Conservation (phyloP, 73 alveolate genomes). For the Symbiodinium natans region DNA sequence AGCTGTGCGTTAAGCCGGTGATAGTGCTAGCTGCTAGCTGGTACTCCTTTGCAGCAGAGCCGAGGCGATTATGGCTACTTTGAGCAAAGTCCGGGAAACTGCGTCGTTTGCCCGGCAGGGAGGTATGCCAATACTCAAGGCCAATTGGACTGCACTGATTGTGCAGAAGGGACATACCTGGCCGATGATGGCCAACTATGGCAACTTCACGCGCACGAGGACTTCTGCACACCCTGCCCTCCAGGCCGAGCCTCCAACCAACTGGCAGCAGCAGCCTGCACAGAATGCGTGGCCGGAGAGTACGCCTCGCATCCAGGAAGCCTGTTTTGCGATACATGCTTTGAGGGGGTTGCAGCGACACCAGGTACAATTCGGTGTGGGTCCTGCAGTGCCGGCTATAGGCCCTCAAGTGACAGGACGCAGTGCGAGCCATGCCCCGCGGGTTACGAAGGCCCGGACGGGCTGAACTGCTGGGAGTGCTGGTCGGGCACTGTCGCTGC, state of each 20-base stretch:
- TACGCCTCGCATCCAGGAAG: background rate
- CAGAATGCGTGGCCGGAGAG: conserved; percentile 5
- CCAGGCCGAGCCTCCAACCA: conserved; percentile 6
- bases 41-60: too few species aligned
- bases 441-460: conserved; percentile 15
- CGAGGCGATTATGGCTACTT: conserved; percentile 17
- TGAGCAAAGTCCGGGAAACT: conserved; percentile 1
- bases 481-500: background rate
- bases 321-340: background rate
- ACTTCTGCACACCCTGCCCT: conserved; percentile 30
- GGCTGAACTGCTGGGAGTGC: conserved; percentile 27
- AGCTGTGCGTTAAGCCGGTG: too few species aligned
- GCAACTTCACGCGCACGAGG: background rate
- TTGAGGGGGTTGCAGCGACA: background rate
- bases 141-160: background rate
- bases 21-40: too few species aligned
- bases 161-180: conserved; percentile 40
- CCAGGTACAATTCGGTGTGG: background rate
- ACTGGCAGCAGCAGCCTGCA: background rate
- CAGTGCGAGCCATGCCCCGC: conserved; percentile 41
- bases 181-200: conserved; percentile 17
- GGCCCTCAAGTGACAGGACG: background rate
- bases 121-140: conserved; percentile 27
- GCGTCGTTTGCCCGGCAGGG: conserved; percentile 51
- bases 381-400: background rate